Evolutionary conservation across 768 basidiomycete genomes (phyloP).

Genomic region (Paxillus ammoniavirescens): DNA sequence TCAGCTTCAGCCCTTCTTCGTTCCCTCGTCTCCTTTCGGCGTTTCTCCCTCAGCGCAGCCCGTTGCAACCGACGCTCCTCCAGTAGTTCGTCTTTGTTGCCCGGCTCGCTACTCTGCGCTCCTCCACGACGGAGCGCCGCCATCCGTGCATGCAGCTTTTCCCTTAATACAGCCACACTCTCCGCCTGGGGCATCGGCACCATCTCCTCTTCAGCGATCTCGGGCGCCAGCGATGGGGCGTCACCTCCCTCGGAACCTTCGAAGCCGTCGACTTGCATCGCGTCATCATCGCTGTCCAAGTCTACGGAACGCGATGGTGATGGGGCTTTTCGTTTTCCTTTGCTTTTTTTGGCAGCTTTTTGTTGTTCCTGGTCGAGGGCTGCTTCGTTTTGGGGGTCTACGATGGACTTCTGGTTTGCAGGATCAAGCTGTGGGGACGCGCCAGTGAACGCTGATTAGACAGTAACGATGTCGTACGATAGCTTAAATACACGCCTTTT

Average conservation of each 20-base stretch:
- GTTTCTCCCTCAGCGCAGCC: conserved; percentile 79
- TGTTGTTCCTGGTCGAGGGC: conserved; percentile 26
- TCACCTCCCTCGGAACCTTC: conserved; percentile 31
- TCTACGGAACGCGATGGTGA: conserved; percentile 25
- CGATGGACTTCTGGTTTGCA: conserved; percentile 73
- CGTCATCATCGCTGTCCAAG: conserved; percentile 24
- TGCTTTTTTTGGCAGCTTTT: conserved; percentile 19
- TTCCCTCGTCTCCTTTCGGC: conserved; percentile 84
- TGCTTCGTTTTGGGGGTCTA: conserved; percentile 71
- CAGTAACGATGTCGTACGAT: no score
- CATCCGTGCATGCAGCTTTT: conserved; percentile 76
- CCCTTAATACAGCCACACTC: conserved; percentile 62
- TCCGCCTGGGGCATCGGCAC: conserved; percentile 66
- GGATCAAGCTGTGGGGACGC: conserved; percentile 74
- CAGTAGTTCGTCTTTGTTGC: conserved; percentile 76
- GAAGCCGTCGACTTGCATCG: conserved; percentile 30
- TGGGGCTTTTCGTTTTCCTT: conserved; percentile 50
- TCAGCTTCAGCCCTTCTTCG: conserved; percentile 71
- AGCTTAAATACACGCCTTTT: conserved; percentile 55
- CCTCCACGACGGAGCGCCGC: conserved; percentile 56
- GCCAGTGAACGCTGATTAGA: not conserved
- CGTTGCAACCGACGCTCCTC: conserved; percentile 76
- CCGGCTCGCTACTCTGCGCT: conserved; percentile 39
- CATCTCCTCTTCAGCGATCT: conserved; percentile 29
- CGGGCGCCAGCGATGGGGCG: not conserved